A percentile compares a stretch with the other conserved stretches of the same genome.
These are phyloP conservation scores for Schizophyllum commune DNA, from an alignment of 1,284 basidiomycete genomes.

Conservation along the genomic window DNA sequence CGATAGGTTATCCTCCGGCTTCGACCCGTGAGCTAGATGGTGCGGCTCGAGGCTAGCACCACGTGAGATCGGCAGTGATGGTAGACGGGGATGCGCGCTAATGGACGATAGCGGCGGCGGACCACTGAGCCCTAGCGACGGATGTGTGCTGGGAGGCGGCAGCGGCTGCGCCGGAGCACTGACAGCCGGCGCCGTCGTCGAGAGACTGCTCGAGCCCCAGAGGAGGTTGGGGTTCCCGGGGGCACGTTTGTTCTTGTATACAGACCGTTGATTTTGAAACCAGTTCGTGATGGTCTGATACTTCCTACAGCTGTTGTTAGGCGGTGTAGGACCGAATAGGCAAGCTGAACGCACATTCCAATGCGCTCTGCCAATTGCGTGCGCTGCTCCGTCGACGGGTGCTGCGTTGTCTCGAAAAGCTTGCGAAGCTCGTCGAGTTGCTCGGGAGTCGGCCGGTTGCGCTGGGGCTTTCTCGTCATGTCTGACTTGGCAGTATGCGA, in stretches of 20 bases:
- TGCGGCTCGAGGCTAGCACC: too few species aligned
- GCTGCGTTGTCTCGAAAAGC: slow-evolving; percentile 51
- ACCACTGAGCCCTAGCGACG: too few species aligned
- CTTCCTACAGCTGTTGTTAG: slow-evolving; percentile 42
- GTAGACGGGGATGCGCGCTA: too few species aligned
- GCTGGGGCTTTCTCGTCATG: slow-evolving; percentile 36
- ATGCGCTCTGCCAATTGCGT: slow-evolving; percentile 56
- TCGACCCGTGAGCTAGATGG: too few species aligned
- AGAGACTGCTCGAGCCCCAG: slow-evolving; percentile 15
- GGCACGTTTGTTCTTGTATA: slow-evolving; percentile 53
- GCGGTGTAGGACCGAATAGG: background rate
- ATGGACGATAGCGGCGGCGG: too few species aligned
- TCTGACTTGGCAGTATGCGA: slow-evolving; percentile 41
- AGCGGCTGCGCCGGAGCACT: background rate
- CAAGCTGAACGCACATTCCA: slow-evolving; percentile 52
- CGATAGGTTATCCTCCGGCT: too few species aligned
- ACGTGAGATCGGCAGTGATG: too few species aligned
- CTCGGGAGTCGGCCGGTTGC: slow-evolving; percentile 47
- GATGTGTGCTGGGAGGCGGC: too few species aligned
- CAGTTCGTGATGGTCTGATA: slow-evolving; percentile 73
- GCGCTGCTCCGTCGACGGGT: slow-evolving; percentile 59
- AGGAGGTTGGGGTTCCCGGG: slow-evolving; percentile 4
- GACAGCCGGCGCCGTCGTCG: background rate
- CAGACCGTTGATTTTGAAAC: slow-evolving; percentile 76
- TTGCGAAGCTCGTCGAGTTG: slow-evolving; percentile 62